These are phyloP conservation scores for Vanrija pseudolonga DNA, from an alignment of 1,284 basidiomycete species.

Conservation along the genomic window DNA sequence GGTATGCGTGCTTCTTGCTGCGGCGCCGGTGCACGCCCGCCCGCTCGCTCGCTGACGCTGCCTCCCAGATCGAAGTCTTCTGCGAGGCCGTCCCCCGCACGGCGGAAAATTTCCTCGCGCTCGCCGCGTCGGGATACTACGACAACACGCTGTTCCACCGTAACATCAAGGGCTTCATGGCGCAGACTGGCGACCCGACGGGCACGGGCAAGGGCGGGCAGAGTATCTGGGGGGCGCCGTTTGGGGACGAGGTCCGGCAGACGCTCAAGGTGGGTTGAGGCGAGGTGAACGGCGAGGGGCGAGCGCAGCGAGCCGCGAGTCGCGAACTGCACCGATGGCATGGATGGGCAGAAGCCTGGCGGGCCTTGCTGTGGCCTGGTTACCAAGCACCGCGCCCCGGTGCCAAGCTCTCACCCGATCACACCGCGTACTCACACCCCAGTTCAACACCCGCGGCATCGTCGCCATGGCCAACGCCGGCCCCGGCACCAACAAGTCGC, in stretches of 20 bases:
- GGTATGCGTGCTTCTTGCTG: constrained; percentile 51
- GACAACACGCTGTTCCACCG: constrained; percentile 81
- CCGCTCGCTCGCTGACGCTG: not conserved
- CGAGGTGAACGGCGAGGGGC: not conserved
- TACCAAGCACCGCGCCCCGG: no score
- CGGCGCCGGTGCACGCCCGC: no score
- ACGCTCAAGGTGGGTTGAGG: constrained; percentile 71
- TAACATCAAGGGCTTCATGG: constrained; percentile 94
- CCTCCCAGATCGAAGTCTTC: constrained; percentile 86
- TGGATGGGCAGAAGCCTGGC: no score
- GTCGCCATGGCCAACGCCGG: constrained; percentile 98
- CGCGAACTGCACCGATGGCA: no score
- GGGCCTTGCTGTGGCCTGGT: no score
- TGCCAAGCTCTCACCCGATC: no score
- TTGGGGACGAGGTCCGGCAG: constrained; percentile 81
- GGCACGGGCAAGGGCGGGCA: constrained; percentile 58
- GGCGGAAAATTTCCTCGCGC: constrained; percentile 95
- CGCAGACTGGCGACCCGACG: constrained; percentile 68
- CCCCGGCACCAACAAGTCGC: constrained; percentile 84
- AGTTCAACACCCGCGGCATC: constrained; percentile 90
- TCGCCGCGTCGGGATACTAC: constrained; percentile 86
- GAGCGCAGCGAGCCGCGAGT: not conserved
- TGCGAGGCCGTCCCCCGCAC: constrained; percentile 92
- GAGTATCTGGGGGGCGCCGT: constrained; percentile 65
- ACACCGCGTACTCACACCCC: constrained; percentile 2